phyloP scores from a whole-genome alignment of 768 basidiomycete genomes.

The Chalciporus pseudorubinellus region DNA sequence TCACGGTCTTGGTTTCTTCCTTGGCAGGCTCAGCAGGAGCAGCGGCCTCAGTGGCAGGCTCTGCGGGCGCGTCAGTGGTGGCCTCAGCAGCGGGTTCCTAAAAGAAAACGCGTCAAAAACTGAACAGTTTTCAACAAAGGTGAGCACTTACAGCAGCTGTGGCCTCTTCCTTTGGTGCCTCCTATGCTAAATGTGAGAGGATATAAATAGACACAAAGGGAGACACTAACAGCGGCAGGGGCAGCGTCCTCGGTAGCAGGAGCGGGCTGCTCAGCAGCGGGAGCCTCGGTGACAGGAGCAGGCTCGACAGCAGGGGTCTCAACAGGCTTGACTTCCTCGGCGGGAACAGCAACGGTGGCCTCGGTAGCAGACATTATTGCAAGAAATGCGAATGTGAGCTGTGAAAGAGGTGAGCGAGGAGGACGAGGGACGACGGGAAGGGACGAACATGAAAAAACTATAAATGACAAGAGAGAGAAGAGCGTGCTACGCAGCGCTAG shows the following conservation, averaged over 20 bases:
- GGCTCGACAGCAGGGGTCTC: slow-evolving; percentile 39
- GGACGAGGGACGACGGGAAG: slow-evolving; percentile 3
- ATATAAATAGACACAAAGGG: background rate
- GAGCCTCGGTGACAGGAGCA: slow-evolving; percentile 30
- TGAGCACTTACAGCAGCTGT: slow-evolving; percentile 37
- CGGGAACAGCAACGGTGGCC: slow-evolving; percentile 44
- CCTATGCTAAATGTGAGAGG: slow-evolving; percentile 25
- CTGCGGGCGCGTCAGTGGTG: slow-evolving; percentile 20
- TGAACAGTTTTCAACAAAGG: accelerated
- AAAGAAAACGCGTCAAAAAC: background rate
- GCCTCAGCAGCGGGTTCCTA: slow-evolving; percentile 39
- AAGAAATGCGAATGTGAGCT: slow-evolving; percentile 57
- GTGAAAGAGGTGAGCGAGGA: slow-evolving; percentile 13
- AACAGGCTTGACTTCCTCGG: slow-evolving; percentile 53
- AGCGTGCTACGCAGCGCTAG: slow-evolving; percentile 55
- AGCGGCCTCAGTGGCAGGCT: slow-evolving; percentile 30
- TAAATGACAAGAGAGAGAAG: slow-evolving; percentile 58
- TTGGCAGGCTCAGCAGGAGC: slow-evolving; percentile 34
- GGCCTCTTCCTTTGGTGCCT: slow-evolving; percentile 42
- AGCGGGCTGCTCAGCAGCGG: slow-evolving; percentile 19
- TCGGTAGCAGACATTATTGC: slow-evolving; percentile 85
- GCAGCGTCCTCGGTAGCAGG: slow-evolving; percentile 33
- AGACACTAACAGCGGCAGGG: slow-evolving; percentile 34
- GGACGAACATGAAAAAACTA: slow-evolving; percentile 49
- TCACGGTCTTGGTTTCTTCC: slow-evolving; percentile 44